Base-by-base conservation (phyloP, 345 rosid genomes). In the Ceriops decandra region DNA sequence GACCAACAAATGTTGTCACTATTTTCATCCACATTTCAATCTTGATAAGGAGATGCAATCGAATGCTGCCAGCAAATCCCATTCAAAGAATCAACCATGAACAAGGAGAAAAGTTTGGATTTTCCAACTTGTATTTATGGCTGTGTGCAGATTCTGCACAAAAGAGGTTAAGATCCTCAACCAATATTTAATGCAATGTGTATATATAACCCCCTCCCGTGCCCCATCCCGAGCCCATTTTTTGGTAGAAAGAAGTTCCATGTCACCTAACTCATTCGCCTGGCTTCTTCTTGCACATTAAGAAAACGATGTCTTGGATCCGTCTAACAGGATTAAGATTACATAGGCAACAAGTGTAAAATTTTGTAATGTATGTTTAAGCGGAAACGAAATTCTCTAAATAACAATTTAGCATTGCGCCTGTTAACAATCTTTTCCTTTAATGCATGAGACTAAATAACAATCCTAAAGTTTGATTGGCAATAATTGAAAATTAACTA, bases 1-100 rank as follows among this genome's bases (percentile, higher is more conserved):
- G 74, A 35, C 72, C 70, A 36, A 15, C 75, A 66, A 30, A 52
- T 46, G 17, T 27, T 57, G 56, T 68, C 74, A 49, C n/a, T 9
- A 4, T 19, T 56, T 72, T 72, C 57, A 21, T 60, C 28, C 66
- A 42, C 27, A 24, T 26, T 68, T 66, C 62, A 73, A 42, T 53
- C 83, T 59, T 74, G 79, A 71, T 72, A 75, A 70, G 69, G 79
- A 72, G 63, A 49, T 67, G 60, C 21, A 49, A 71, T 26, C 35
- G 64, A 61, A 63, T 75, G 77, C 62, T 69, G 64, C 72, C 81
- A 76, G 59, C 82, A 31, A 52, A 28, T 74, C 62, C 54, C 64
- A 58, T 13, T 53, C n/a, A 68, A 49, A 49, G 28, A 51, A 53
- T 72, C 27, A 57, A 20, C 19, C 27, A 52, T 28, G 62, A 22